A percentile compares a stretch with the other conserved stretches of the same genome.
Conservation (phyloP, 2,329 filamentous ascomycete genomes). For the Blastomyces emzantsi region DNA sequence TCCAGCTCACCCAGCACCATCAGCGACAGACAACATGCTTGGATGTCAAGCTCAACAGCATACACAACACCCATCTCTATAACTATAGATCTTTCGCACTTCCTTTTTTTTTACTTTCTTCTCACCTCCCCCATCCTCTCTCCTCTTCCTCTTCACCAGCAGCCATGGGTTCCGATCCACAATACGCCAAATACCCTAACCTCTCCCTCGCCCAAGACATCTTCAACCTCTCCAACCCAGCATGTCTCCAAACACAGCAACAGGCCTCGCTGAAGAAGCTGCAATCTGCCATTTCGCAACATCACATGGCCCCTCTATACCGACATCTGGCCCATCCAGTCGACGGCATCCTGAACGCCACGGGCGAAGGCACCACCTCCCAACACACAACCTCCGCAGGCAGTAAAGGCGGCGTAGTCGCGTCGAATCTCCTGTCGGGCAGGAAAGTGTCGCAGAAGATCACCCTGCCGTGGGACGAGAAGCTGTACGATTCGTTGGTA, state of each 20-base stretch:
- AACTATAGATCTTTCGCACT: background rate
- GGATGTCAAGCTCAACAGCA: background rate
- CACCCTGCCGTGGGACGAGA: conserved; percentile 82
- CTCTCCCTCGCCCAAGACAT: conserved; percentile 57
- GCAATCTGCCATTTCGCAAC: conserved; percentile 54
- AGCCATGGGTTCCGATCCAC: conserved; percentile 52
- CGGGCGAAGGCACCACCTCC: conserved; percentile 55
- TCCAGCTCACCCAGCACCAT: conserved; percentile 1
- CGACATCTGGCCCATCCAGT: conserved; percentile 55
- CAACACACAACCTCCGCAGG: conserved; percentile 33
- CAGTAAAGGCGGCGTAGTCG: conserved; percentile 46
- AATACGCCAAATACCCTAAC: conserved; percentile 56
- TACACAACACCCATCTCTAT: background rate
- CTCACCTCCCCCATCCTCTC: background rate
- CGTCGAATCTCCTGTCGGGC: conserved; percentile 66
- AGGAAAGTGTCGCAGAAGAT: conserved; percentile 56
- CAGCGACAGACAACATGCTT: background rate
- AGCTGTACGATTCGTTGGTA: conserved; percentile 67
- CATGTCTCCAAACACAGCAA: conserved; percentile 44
- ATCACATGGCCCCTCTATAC: conserved; percentile 60
- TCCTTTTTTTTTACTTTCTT: conserved; percentile 1
- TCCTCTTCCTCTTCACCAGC: conserved; percentile 7
- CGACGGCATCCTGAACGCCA: conserved; percentile 59
- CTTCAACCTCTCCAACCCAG: conserved; percentile 57
- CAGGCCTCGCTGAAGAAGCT: conserved; percentile 51